A percentile compares a stretch with the other conserved stretches of the same genome.
These are phyloP conservation scores for Lophium mytilinum DNA, from an alignment of 495 filamentous ascomycete genomes.

Conservation along the genomic window DNA sequence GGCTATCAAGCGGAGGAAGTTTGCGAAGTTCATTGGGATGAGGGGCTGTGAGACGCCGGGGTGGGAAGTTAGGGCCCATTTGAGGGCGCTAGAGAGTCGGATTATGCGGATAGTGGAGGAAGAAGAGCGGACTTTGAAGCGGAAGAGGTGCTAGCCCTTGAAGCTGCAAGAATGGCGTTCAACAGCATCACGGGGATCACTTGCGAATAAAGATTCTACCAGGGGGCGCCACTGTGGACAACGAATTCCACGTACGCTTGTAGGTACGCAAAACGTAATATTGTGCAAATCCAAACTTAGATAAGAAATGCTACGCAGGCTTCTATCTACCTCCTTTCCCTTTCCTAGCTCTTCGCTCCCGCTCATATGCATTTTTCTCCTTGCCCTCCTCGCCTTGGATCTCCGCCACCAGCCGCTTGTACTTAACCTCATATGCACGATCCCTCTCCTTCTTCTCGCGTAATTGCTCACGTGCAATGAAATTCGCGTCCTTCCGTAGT, in stretches of 20 bases:
- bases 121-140: constrained; percentile 1
- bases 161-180: no score
- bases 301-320: no score
- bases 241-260: no score
- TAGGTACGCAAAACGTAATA: no score
- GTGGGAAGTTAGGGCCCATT: constrained; percentile 29
- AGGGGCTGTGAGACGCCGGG: constrained; percentile 34
- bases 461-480: constrained; percentile 82
- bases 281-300: no score
- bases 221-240: no score
- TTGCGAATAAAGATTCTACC: no score
- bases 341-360: constrained; percentile 63
- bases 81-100: constrained; percentile 18
- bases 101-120: constrained; percentile 9
- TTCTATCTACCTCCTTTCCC: constrained; percentile 43
- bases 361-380: constrained; percentile 80
- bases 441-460: constrained; percentile 87
- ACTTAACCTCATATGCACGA: constrained; percentile 81
- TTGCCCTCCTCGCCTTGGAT: constrained; percentile 89
- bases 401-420: constrained; percentile 80
- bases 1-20: constrained; percentile 34
- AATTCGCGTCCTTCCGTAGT: constrained; percentile 85
- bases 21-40: constrained; percentile 38
- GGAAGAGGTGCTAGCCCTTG: neutral
- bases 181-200: no score